These are phyloP conservation scores for Suillus weaverae DNA, from an alignment of 768 basidiomycete genomes.

Conservation along the genomic window DNA sequence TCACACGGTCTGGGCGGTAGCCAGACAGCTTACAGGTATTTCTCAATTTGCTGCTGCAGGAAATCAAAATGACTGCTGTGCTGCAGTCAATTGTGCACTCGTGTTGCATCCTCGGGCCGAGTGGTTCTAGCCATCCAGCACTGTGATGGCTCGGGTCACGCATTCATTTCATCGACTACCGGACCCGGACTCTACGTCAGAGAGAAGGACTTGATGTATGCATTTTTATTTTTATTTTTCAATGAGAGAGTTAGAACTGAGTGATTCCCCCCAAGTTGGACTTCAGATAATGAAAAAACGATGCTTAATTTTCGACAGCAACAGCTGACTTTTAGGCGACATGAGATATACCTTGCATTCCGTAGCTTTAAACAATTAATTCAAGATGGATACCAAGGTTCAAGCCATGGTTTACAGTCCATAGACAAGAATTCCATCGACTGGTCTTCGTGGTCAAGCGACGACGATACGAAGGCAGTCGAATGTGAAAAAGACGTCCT, in stretches of 20 bases:
- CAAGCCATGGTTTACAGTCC: conserved; percentile 34
- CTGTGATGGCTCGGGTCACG: conserved; percentile 74
- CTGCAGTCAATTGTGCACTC: conserved; percentile 64
- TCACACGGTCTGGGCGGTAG: conserved; percentile 83
- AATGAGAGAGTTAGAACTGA: neutral
- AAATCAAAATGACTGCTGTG: conserved; percentile 1
- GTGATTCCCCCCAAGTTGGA: conserved; percentile 23
- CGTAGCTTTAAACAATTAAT: conserved; percentile 59
- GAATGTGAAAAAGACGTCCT: conserved; percentile 36
- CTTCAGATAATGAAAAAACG: conserved; percentile 19
- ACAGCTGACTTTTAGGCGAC: conserved; percentile 68
- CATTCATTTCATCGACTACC: conserved; percentile 39
- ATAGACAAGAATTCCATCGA: conserved; percentile 38
- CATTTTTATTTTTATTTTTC: conserved; percentile 4
- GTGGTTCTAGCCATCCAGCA: conserved; percentile 85
- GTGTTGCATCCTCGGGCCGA: conserved; percentile 74
- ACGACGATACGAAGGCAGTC: conserved; percentile 24
- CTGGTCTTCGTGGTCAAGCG: conserved; percentile 43
- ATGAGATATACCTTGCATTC: conserved; percentile 68
- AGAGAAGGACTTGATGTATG: conserved; percentile 57
- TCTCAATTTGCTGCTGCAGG: neutral
- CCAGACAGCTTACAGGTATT: conserved; percentile 66
- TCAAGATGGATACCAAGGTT: conserved; percentile 26
- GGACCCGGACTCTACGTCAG: conserved; percentile 50
- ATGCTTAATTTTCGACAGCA: conserved; percentile 57